Evolutionary conservation across 257 asterid species (phyloP).

Genomic region (Nicotiana paniculata): DNA sequence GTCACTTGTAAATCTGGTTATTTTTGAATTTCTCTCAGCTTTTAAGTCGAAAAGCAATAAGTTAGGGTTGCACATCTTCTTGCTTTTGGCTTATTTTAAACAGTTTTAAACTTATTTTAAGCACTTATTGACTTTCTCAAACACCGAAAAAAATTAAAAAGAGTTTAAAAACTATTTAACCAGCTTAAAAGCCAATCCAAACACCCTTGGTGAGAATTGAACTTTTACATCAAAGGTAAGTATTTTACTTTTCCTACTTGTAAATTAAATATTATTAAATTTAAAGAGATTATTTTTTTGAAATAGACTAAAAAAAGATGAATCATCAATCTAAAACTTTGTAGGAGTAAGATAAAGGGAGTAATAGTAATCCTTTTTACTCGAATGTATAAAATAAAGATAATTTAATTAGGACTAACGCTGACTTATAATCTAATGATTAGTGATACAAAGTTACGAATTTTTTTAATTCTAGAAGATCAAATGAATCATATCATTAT

Average conservation of each 20-base stretch:
- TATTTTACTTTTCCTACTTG: neutral
- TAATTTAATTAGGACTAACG: neutral
- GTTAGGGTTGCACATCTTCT: too few species aligned
- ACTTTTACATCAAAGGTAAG: neutral
- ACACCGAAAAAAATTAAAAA: too few species aligned
- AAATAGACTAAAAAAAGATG: neutral
- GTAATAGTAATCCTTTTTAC: neutral
- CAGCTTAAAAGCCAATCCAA: too few species aligned
- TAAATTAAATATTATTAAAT: neutral
- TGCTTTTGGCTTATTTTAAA: too few species aligned
- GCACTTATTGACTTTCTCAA: too few species aligned
- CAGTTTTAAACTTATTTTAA: too few species aligned
- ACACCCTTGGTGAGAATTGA: neutral
- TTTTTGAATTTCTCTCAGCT: too few species aligned
- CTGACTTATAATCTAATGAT: neutral
- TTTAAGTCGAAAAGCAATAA: too few species aligned
- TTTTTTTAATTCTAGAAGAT: neutral
- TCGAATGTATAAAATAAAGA: neutral
- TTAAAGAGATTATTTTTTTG: accelerated
- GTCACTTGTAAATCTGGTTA: too few species aligned
- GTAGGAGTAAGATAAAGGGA: neutral
- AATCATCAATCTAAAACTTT: neutral
- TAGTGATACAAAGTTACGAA: neutral
- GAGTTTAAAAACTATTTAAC: too few species aligned
- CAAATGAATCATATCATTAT: neutral